Base-by-base conservation (phyloP, 1,284 basidiomycete genomes). In the Cryptococcus hybrid region DNA sequence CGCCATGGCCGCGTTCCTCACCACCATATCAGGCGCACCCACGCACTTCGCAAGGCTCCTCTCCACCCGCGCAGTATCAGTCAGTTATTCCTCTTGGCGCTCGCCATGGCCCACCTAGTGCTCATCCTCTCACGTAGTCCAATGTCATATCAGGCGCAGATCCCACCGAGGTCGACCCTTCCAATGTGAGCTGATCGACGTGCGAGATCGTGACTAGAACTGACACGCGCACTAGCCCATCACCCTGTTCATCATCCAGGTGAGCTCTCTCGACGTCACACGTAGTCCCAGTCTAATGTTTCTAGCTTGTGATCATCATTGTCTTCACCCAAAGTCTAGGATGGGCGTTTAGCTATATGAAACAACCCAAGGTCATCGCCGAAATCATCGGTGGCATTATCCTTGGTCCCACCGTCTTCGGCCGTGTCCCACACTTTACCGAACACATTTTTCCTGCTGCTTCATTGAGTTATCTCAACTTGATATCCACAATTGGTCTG, bases 401-500 rank as follows among this genome's bases (percentile, higher is more conserved):
- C 38, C 83, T 92, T 13, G 88, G 88, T 9, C 87, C 89, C 1
- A 85, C 87, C 2, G 85, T 86, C 8, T 65, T 79, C 57, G 78
- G 89, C 4, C 85, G 84, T 47, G 89, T 92, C 55, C 88, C 88
- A 1, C 85, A 87, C 37, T 96, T 96, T 78, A 86, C 90, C 2
- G 53, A 86, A 40, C 85, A 87, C 69, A 87, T 96, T 63, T 97
- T 97, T 74, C 92, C 92, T 0, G 3, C 78, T 0, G 74, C 75
- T 0, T 93, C 92, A 0, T 66, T 85, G 3, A 81, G 92, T 0
- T 94, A 86, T 74, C 86, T 99, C 51, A 87, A 86, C 47, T 86
- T 97, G 48, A 86, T 90, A 35, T 90, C 93, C n/a, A 94, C 89
- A 65, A 89, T 98, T 61, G 94, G 95, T 18, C 84, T 96, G 12